Evolutionary conservation across 164 flowering plant genomes (phyloP).

Genomic region (Malania oleifera): DNA sequence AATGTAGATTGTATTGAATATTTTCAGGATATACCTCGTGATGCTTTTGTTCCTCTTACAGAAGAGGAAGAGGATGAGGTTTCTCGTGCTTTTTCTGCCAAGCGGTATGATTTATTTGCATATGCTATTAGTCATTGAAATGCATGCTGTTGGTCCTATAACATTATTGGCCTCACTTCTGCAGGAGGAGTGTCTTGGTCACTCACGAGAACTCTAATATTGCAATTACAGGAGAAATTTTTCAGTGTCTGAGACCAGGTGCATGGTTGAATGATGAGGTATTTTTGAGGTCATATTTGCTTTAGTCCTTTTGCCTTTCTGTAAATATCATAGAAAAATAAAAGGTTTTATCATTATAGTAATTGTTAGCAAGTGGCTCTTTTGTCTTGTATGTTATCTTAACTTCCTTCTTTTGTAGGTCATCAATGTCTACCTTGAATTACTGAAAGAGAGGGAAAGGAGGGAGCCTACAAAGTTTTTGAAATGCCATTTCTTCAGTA

Average conservation of each 20-base stretch:
- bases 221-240: conserved; percentile 63
- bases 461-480: conserved; percentile 76
- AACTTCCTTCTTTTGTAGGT: conserved; percentile 47
- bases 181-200: conserved; percentile 61
- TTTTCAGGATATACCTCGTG: conserved; percentile 40
- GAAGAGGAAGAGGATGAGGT: conserved; percentile 63
- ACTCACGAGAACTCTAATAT: conserved; percentile 69
- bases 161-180: conserved; percentile 8
- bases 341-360: too few species aligned
- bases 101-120: conserved; percentile 34
- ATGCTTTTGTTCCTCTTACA: conserved; percentile 63
- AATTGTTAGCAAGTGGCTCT: too few species aligned
- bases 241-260: conserved; percentile 71
- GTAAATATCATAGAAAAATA: too few species aligned
- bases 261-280: conserved; percentile 99
- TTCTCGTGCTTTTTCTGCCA: conserved; percentile 45
- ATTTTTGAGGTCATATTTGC: conserved; percentile 7
- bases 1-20: neutral
- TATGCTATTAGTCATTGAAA: neutral
- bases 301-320: neutral
- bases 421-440: conserved; percentile 82
- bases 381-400: too few species aligned
- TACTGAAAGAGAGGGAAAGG: conserved; percentile 89
- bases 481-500: conserved; percentile 92
- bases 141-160: neutral